Base-by-base conservation (phyloP, 2,329 filamentous ascomycete genomes). In the Neofusicoccum laricinum region DNA sequence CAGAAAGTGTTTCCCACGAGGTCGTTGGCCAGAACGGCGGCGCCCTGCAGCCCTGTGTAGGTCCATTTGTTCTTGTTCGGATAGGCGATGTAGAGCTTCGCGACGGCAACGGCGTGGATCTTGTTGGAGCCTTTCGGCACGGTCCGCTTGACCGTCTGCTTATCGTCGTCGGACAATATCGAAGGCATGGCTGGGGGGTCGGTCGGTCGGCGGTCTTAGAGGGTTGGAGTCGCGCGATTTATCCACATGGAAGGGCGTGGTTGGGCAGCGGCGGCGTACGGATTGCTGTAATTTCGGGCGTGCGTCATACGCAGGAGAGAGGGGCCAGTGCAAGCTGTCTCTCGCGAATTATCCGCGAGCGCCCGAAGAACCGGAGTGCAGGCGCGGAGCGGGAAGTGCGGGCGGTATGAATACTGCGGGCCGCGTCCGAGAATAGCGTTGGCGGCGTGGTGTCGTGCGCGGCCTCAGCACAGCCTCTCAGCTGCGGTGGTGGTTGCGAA, bases 111-210 rank as follows among this genome's bases (percentile, higher is more conserved):
- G 67, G 93, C 93, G 69, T 96, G 91, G 78, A 99, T 98, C 84
- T 98, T 98, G 87, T 98, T 99, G 72, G 89, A 88, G 68, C 92
- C 87, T 78, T 96, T 97, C 67, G 95, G 94, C 63, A 99, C 92
- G 71, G 90, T 90, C 76, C 95, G 90, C 83, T 96, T 96, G 79
- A 99, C 93, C 66, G 89, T 96, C 81, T 96, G 91, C 85, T 96
- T 97, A 82, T 99, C 95, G 73, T 93, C 90, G 74, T 97, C 94
- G 76, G 85, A 91, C 64, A 99, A 86, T 69, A 96, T 87, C 17
- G 86, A 86, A 65, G 85, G 85, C 80, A 82, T 82, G 61, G 67
- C 69, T 46, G 55, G 41, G 69, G 59, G 63, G 66, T 61, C 11
- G 45, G 43, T 12, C 19, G 62, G 21, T 38, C 43, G 63, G 55